These are phyloP conservation scores for Dalbergia cochinchinensis DNA, from an alignment of 306 rosid genomes.

Conservation along the genomic window DNA sequence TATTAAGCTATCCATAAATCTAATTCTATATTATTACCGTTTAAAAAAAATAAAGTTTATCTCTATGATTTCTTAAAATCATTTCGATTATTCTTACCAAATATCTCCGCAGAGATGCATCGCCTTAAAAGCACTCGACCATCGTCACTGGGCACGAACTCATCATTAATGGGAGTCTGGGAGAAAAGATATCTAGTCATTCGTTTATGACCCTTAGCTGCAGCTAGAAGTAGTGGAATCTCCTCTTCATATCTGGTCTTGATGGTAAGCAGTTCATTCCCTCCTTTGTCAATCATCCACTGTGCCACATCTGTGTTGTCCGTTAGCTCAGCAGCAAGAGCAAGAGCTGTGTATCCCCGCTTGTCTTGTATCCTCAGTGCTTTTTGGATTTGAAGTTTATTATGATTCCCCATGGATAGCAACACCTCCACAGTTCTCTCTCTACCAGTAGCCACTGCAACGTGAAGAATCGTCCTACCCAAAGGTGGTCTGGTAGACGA, in stretches of 20 bases:
- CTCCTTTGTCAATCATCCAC: background rate
- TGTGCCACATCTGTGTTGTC: background rate
- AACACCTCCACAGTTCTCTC: background rate
- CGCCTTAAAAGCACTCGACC: background rate
- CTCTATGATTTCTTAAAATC: too few species aligned
- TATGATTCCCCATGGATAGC: background rate
- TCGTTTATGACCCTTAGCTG: conserved; percentile 23
- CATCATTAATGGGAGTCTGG: background rate
- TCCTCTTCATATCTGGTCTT: background rate
- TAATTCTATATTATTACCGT: too few species aligned
- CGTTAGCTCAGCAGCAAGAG: conserved; percentile 13
- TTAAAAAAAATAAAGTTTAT: too few species aligned
- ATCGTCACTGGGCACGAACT: background rate
- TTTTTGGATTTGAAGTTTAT: background rate
- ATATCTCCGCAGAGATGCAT: background rate
- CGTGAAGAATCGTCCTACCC: conserved; percentile 31
- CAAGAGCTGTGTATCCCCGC: conserved; percentile 28
- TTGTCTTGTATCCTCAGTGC: background rate
- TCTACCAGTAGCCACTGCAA: conserved; percentile 26
- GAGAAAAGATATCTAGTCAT: conserved; percentile 6
- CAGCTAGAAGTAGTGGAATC: conserved; percentile 31
- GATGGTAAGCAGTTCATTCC: background rate
- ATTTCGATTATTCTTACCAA: background rate
- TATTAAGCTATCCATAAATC: too few species aligned
- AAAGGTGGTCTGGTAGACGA: background rate